Evolutionary conservation across 1,139 yeast genomes (phyloP).

Genomic region (Hemisphaericaspora subhashii): DNA sequence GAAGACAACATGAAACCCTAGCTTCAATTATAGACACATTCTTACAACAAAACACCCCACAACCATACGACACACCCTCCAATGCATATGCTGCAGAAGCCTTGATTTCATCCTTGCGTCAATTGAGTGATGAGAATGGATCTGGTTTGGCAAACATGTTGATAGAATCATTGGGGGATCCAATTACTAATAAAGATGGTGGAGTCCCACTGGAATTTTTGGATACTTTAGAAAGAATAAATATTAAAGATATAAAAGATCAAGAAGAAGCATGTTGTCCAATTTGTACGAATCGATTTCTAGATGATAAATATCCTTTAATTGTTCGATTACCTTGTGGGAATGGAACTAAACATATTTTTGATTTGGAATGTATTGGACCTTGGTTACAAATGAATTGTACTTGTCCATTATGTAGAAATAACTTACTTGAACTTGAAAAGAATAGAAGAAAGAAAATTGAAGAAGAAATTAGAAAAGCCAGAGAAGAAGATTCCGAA

Average conservation of each 20-base stretch:
- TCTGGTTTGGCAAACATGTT: conserved; percentile 30
- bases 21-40: conserved; percentile 37
- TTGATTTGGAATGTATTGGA: conserved; percentile 86
- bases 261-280: conserved; percentile 65
- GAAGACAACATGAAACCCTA: conserved; percentile 39
- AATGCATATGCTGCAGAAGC: conserved; percentile 9
- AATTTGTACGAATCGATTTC: conserved; percentile 74
- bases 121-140: conserved; percentile 33
- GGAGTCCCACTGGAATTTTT: conserved; percentile 73
- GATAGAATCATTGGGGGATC: conserved; percentile 24
- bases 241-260: conserved; percentile 47
- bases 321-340: conserved; percentile 81
- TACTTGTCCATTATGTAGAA: conserved; percentile 88
- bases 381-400: conserved; percentile 83
- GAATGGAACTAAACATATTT: conserved; percentile 53
- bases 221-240: conserved; percentile 74
- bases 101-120: conserved; percentile 27
- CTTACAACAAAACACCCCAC: conserved; percentile 20
- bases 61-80: conserved; percentile 7
- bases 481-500: conserved; percentile 64
- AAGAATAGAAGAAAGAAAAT: conserved; percentile 44
- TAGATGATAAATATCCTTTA: conserved; percentile 75
- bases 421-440: conserved; percentile 53
- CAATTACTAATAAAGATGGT: conserved; percentile 17
- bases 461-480: conserved; percentile 36